Percentiles rank a stretch among this genome's conserved stretches.
phyloP scores from a whole-genome alignment of 2,329 filamentous ascomycete genomes.

The Aspergillus bombycis region DNA sequence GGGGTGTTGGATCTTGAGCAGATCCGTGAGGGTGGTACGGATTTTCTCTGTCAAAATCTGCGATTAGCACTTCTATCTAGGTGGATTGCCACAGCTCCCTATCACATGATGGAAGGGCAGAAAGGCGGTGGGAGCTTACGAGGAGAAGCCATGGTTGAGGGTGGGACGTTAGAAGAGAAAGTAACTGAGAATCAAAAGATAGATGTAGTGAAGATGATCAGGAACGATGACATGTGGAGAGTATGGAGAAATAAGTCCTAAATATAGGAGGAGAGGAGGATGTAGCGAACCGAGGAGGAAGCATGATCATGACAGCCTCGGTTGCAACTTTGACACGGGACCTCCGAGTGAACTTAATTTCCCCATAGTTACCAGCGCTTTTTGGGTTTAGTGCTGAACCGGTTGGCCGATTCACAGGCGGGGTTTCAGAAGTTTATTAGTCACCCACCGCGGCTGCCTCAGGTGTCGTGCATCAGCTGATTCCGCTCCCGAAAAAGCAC shows the following conservation, averaged over 20 bases:
- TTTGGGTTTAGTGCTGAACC: background rate
- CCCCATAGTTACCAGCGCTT: background rate
- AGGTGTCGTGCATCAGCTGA: conserved; percentile 4
- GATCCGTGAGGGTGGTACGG: conserved; percentile 89
- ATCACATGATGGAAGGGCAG: conserved; percentile 18
- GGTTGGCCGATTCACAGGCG: background rate
- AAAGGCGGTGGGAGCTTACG: conserved; percentile 59
- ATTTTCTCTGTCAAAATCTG: conserved; percentile 69
- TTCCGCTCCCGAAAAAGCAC: no score
- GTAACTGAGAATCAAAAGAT: conserved; percentile 1
- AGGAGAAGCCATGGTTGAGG: conserved; percentile 70
- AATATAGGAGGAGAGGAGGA: conserved; percentile 4
- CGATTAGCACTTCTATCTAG: conserved; percentile 26
- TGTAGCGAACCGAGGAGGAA: conserved; percentile 1
- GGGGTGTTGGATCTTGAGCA: conserved; percentile 97
- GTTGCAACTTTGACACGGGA: conserved; percentile 2
- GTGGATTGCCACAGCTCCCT: conserved; percentile 19
- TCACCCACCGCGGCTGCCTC: background rate
- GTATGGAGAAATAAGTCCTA: background rate
- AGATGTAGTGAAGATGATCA: conserved; percentile 5
- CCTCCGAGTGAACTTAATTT: background rate
- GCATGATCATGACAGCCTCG: conserved; percentile 3
- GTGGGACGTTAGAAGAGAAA: conserved; percentile 13
- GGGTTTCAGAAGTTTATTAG: background rate
- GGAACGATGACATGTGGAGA: conserved; percentile 1